Evolutionary conservation across 768 basidiomycete species (phyloP), one percentile per base, ranked within the genome.

Genomic region (Gymnopilus junonius): DNA sequence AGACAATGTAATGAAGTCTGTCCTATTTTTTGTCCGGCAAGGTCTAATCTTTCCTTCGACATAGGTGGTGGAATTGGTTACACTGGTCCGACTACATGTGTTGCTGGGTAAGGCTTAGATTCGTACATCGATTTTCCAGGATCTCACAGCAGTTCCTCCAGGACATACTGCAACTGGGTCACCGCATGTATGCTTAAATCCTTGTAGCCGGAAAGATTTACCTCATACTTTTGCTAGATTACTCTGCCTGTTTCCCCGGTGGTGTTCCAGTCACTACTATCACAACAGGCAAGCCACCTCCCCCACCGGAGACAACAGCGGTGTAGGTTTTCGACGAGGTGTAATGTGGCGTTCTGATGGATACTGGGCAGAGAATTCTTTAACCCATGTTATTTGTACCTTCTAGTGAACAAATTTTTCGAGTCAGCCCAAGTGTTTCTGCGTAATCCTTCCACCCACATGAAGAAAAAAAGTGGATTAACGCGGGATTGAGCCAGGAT

Each of bases 221-320:
- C 20, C 51, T n/a, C 15, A 31, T 56, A 39, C 15, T 29, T 48
- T 3, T 45, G 53, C 35, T 27, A 62, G 55, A 31, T 37, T 62
- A 62, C 42, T 51, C 45, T 39, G 21, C 46, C 43, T 55, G 42
- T 55, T 57, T 48, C 25, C 61, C 48, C 12, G 23, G 4, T 17
- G n/a, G 42, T 5, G 50, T 55, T 21, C 40, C 60, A 42, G 43
- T 58, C 10, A 58, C 57, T 4, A 58, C 43, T 2, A 32, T 25
- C n/a, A n/a, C 34, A 21, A 15, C 4, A 1, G 23, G 2, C 27
- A 17, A 15, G 31, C 17, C 48, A 15, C 48, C 48, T n/a, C 17
- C 48, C 48, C 12, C 48, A 4, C 23, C 21, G 0, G 14, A 8
- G 6, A 20, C 45, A 2, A 4, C 11, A 21, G 20, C 20, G 2